Evolutionary conservation across 23 red algal species (phyloP), one percentile per base, ranked within the genome.

Genomic region (Pyropia yezoensis): DNA sequence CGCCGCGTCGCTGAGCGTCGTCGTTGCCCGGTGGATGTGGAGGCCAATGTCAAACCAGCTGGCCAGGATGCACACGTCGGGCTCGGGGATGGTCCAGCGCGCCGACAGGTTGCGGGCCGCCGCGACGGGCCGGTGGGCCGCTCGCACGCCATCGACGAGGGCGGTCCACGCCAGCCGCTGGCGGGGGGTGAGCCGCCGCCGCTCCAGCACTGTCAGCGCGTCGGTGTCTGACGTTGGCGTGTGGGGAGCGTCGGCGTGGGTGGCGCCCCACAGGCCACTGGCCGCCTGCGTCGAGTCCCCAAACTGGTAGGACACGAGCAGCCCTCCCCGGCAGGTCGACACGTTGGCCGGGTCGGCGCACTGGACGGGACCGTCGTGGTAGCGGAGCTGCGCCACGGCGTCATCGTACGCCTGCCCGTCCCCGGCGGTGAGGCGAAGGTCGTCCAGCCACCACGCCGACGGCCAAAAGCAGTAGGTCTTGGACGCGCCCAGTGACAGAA

Each of bases 401-500:
- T 3, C 4, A 15, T 53, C 39, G 4, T 47, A 0, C 6, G 39
- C 39, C 6, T 12, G 39, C 39, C 6, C 39, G 11, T 47, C 39
- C 0, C 67, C 79, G 19, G 47, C 22, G n/a, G 28, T 56, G 34
- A 22, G 18, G 14, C 66, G 64, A 50, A 83, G 54, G 47, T 71
- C 64, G 13, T 57, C 66, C 17, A 83, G 14, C 79, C 79, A 83
- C 79, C 79, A 74, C 3, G 57, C 79, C 21, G 72, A 66, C 18
- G 72, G 68, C 79, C 79, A 74, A 52, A 83, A 74, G 52, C 79
- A 74, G 17, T 83, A 74, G 45, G 51, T 65, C 67, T 83, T 83
- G 22, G 79, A 59, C 33, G 39, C 25, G 50, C 61, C 18, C 29
- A 65, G 13, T 23, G 27, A n/a, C 54, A 65, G 47, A 5, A 24